Evolutionary conservation across 1,284 basidiomycete genomes (phyloP).

Genomic region (Meira miltonrushii): DNA sequence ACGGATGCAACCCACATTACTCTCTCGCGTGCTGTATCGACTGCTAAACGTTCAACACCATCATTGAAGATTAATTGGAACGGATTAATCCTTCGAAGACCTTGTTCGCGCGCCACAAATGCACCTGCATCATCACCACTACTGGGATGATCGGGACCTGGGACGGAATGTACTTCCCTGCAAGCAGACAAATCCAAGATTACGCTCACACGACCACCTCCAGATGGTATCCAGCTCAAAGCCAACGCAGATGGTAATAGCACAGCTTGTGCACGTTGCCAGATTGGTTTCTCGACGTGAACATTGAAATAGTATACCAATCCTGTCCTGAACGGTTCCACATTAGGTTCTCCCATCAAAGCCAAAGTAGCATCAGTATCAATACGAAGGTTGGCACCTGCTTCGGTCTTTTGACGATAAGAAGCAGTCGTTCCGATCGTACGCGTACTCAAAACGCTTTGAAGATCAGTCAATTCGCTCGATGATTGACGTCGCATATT

Average conservation of each 20-base stretch:
- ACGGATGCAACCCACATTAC: slow-evolving; percentile 31
- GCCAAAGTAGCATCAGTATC: slow-evolving; percentile 22
- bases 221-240: slow-evolving; percentile 44
- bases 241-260: slow-evolving; percentile 34
- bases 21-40: slow-evolving; percentile 32
- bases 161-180: slow-evolving; percentile 41
- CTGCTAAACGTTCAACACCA: slow-evolving; percentile 41
- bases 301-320: slow-evolving; percentile 42
- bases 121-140: slow-evolving; percentile 31
- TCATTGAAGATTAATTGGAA: slow-evolving; percentile 48
- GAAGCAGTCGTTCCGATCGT: slow-evolving; percentile 27
- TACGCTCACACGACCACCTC: slow-evolving; percentile 39
- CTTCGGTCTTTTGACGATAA: slow-evolving; percentile 24
- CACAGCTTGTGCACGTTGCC: slow-evolving; percentile 37
- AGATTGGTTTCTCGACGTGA: slow-evolving; percentile 26
- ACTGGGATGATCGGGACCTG: slow-evolving; percentile 35
- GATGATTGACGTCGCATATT: no score
- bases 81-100: slow-evolving; percentile 27
- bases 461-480: not conserved
- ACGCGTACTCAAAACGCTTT: not conserved
- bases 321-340: slow-evolving; percentile 27
- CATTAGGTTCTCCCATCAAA: slow-evolving; percentile 19
- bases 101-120: slow-evolving; percentile 24
- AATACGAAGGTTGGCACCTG: slow-evolving; percentile 22
- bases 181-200: slow-evolving; percentile 37